A percentile compares a stretch with the other conserved stretches of the same genome.
These are phyloP conservation scores for Hypoxylon sp. DNA, from an alignment of 2,329 filamentous ascomycete species.

Conservation along the genomic window DNA sequence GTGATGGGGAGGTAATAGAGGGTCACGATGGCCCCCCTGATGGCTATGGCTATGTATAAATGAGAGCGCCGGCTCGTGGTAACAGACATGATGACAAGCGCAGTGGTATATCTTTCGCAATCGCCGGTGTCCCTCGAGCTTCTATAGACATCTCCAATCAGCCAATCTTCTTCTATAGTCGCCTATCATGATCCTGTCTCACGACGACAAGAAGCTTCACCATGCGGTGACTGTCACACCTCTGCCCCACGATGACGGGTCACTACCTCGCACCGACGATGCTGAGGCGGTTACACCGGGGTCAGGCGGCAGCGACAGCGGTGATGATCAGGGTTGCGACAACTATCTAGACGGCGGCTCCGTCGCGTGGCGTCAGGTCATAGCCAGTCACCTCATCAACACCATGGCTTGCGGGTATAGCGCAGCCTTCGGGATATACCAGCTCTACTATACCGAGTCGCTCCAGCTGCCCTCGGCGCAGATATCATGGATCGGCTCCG, in stretches of 20 bases:
- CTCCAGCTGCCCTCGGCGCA: constrained; percentile 51
- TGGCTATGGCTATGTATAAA: constrained; percentile 35
- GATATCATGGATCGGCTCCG: constrained; percentile 60
- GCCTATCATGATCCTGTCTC: constrained; percentile 34
- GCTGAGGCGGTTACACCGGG: constrained; percentile 21
- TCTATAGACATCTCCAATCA: constrained; percentile 14
- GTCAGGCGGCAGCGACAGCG: not conserved
- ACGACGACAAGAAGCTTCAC: constrained; percentile 29
- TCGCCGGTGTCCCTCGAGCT: constrained; percentile 15
- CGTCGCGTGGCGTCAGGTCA: constrained; percentile 63
- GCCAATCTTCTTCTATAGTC: constrained; percentile 25
- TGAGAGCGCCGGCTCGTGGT: constrained; percentile 32
- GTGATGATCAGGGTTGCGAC: constrained; percentile 21
- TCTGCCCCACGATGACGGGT: constrained; percentile 27
- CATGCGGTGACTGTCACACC: constrained; percentile 32
- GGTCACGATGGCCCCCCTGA: constrained; percentile 9
- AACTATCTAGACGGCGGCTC: constrained; percentile 54
- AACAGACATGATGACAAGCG: constrained; percentile 22
- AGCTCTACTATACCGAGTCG: constrained; percentile 57
- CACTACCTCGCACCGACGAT: constrained; percentile 27
- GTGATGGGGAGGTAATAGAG: not conserved
- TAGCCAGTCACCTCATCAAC: constrained; percentile 60
- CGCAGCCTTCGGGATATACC: constrained; percentile 62
- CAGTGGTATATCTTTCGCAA: constrained; percentile 23
- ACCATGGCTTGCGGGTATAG: constrained; percentile 64